Evolutionary conservation across 306 rosid species (phyloP).

Genomic region (Vicia faba): DNA sequence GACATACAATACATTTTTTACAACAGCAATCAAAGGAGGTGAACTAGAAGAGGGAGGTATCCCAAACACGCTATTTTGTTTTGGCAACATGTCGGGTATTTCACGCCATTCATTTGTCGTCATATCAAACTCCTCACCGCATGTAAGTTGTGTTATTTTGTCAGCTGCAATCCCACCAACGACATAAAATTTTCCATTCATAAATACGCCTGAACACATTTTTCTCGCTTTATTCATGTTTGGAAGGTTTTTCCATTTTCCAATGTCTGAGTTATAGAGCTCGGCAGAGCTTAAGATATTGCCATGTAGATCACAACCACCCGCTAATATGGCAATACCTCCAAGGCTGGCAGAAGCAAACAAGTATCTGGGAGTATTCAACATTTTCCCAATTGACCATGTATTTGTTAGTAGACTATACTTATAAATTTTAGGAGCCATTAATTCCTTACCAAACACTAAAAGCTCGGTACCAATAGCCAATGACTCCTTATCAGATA

Average conservation of each 20-base stretch:
- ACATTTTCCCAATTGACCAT: conserved; percentile 55
- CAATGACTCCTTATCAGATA: no score
- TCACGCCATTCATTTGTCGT: no score
- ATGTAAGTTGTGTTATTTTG: no score
- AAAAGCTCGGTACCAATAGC: no score
- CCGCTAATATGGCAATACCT: conserved; percentile 71
- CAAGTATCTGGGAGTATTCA: conserved; percentile 70
- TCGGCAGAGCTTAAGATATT: conserved; percentile 61
- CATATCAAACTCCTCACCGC: no score
- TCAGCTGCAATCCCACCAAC: no score
- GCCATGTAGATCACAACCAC: conserved; percentile 64
- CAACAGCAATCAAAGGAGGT: conserved; percentile 84
- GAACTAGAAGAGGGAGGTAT: conserved; percentile 47
- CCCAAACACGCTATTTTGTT: conserved; percentile 39
- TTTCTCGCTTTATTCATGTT: conserved; percentile 49
- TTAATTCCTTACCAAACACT: no score
- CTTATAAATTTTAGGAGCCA: conserved; percentile 49
- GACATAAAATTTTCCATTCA: no score
- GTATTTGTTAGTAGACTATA: conserved; percentile 65
- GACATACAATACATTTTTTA: conserved; percentile 45
- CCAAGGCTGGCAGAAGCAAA: conserved; percentile 43
- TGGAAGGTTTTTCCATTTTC: conserved; percentile 48
- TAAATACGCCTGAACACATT: conserved; percentile 49
- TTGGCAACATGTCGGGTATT: background rate
- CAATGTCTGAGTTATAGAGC: conserved; percentile 67